Conservation (phyloP, 169 alveolate genomes). For the Eimeria maxima region DNA sequence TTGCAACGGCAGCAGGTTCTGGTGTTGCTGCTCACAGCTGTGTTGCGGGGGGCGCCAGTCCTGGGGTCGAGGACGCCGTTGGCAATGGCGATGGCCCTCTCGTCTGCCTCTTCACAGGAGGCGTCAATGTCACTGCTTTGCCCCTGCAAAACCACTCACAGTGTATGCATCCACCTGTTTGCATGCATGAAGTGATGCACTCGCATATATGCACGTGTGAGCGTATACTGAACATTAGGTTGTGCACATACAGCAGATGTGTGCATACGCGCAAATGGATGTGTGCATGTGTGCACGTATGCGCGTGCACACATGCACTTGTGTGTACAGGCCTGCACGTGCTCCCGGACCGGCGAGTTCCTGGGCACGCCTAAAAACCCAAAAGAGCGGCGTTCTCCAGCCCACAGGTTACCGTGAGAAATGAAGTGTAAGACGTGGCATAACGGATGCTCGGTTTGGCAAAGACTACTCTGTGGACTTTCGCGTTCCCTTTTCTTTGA, state of each 20-base stretch:
- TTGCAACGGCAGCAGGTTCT: not conserved
- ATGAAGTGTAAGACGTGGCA: no score
- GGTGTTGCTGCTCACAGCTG: constrained; percentile 3
- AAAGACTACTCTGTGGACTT: no score
- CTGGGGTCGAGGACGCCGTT: constrained; percentile 42
- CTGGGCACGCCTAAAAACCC: not conserved
- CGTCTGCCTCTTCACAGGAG: constrained; percentile 1
- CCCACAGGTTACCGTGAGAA: no score
- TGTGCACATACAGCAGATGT: not conserved
- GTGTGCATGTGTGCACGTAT: not conserved
- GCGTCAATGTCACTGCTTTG: constrained; percentile 10
- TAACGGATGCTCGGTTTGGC: no score
- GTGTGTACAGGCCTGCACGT: not conserved
- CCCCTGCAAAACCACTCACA: not conserved
- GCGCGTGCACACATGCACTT: not conserved
- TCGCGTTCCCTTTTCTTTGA: no score
- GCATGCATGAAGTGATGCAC: not conserved
- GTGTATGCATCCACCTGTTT: not conserved
- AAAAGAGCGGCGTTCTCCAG: not conserved
- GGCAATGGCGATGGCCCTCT: constrained; percentile 44
- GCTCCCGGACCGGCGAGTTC: not conserved
- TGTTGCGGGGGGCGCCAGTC: constrained; percentile 56
- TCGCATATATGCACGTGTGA: not conserved
- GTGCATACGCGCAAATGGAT: not conserved
- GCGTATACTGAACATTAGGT: not conserved